A percentile compares a stretch with the other conserved stretches of the same genome.
Evolutionary conservation across 106 monocot species (phyloP).

Genomic region (Platanthera zijinensis): DNA sequence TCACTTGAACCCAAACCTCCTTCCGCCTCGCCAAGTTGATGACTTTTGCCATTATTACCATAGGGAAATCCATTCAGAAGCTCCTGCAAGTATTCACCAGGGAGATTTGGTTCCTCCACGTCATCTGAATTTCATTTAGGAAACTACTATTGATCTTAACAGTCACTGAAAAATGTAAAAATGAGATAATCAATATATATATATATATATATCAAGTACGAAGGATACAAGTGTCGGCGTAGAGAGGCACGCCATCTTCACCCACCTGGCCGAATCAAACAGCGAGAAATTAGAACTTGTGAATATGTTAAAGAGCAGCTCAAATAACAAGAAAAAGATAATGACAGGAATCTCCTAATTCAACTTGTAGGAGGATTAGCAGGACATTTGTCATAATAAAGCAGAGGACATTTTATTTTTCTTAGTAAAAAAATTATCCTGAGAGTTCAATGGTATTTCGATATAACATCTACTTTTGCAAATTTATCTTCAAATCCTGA

Average conservation of each 20-base stretch:
- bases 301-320: background rate
- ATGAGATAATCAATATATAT: background rate
- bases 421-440: background rate
- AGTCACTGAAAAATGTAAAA: background rate
- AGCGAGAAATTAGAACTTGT: background rate
- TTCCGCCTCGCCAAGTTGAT: background rate
- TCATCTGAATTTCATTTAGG: slow-evolving; percentile 7
- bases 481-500: too few species aligned
- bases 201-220: background rate
- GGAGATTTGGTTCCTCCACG: background rate
- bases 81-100: slow-evolving; percentile 5
- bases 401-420: background rate
- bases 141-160: background rate
- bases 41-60: background rate
- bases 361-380: background rate
- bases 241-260: slow-evolving; percentile 1
- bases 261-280: background rate
- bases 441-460: background rate
- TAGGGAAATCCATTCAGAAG: background rate
- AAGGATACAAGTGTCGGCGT: slow-evolving; percentile 1
- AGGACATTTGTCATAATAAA: background rate
- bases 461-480: background rate
- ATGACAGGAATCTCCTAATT: background rate
- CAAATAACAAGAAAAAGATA: background rate
- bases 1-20: background rate